Base-by-base conservation (phyloP, 225 moss, liverwort and hornwort genomes). In the Physcomitrellopsis africana region DNA sequence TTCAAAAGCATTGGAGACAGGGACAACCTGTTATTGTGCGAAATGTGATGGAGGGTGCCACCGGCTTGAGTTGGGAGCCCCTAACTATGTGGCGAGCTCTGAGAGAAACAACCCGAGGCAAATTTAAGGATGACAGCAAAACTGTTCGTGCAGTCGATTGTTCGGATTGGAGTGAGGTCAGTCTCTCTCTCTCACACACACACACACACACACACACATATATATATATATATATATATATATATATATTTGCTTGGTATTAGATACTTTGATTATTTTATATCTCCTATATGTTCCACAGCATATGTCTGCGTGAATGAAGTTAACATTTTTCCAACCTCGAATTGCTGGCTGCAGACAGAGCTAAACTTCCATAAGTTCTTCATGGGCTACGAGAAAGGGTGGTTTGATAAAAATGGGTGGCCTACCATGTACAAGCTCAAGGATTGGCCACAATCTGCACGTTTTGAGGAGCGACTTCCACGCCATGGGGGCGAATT, bases 11-110 rank as follows among this genome's bases (percentile, higher is more conserved):
- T 76, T 92, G 91, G 91, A 79, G 81, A 68, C 69, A 17, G 46
- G 91, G 91, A 44, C 86, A 92, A 61, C 91, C 91, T 44, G 80
- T 89, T 26, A 83, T 92, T 44, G 85, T 92, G 55, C 83, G 86
- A 12, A 70, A 83, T 72, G 91, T 92, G 60, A 66, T 81, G 68
- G 83, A 86, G 54, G 81, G 83, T 51, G 73, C 81, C 29, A 81
- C 73, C 63, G 89, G 89, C 29, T 71, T 92, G 77, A 92, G 89
- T 60, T 92, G 91, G 91, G 91, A 92, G 72, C 91, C 91, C 10
- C 77, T 82, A 71, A 81, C 81, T 19, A 89, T 92, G 91, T 89
- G 91, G 89, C 83, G 91, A 51, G 91, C 89, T 18, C 74, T 92
- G 12, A 67, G 89, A 24, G 91, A 92, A 68, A 89, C 86, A 53